phyloP scores from a whole-genome alignment of 345 rosid species.

The Kernera saxatilis region DNA sequence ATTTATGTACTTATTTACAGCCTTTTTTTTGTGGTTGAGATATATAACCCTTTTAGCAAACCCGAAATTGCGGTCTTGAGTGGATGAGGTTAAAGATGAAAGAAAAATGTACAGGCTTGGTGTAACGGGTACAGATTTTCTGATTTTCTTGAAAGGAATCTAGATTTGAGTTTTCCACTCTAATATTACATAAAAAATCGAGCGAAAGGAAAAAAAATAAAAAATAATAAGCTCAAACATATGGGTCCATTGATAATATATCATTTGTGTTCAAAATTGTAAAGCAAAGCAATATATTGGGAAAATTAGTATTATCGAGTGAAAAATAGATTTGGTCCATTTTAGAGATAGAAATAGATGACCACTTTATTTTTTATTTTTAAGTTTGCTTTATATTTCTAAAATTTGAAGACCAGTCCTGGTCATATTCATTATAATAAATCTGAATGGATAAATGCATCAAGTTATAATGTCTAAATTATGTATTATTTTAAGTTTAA shows the following conservation, averaged over 20 bases:
- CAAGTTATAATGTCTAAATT: neutral
- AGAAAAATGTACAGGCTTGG: neutral
- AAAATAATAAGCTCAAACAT: neutral
- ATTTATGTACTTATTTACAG: constrained; percentile 15
- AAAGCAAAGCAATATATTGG: neutral
- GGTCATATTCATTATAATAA: neutral
- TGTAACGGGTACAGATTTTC: neutral
- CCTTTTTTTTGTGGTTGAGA: constrained; percentile 1
- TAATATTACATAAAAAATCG: neutral
- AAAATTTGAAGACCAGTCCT: neutral
- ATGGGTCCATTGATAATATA: neutral
- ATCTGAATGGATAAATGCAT: neutral
- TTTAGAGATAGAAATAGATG: neutral
- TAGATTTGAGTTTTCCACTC: neutral
- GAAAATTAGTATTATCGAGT: neutral
- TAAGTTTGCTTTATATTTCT: neutral
- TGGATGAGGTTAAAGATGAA: constrained; percentile 6
- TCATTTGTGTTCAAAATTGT: neutral
- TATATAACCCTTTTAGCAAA: neutral
- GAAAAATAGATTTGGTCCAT: neutral
- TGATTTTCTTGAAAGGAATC: neutral
- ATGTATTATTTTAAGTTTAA: neutral
- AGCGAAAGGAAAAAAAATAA: neutral
- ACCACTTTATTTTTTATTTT: neutral
- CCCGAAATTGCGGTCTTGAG: neutral